Conservation (phyloP, 2,329 filamentous ascomycete species). For the Amauroascus verrucosus region DNA sequence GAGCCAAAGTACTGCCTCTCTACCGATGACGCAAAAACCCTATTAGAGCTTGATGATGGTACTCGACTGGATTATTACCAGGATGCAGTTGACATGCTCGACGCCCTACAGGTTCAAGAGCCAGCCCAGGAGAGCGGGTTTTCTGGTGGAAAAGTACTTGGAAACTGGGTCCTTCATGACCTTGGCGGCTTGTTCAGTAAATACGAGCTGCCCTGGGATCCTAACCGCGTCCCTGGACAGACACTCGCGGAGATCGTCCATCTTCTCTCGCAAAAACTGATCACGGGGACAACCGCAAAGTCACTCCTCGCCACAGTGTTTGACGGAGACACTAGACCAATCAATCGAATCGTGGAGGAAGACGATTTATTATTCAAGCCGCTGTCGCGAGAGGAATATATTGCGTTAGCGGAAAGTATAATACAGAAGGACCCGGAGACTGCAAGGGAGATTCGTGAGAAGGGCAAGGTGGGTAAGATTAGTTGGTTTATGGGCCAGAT, state of each 20-base stretch:
- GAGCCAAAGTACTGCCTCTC: conserved; percentile 55
- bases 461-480: conserved; percentile 53
- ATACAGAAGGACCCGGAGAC: conserved; percentile 47
- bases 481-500: conserved; percentile 61
- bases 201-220: conserved; percentile 39
- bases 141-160: conserved; percentile 40
- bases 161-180: conserved; percentile 67
- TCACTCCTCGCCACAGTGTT: conserved; percentile 48
- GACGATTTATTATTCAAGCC: conserved; percentile 47
- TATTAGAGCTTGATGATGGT: conserved; percentile 68
- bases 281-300: conserved; percentile 51
- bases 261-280: conserved; percentile 34
- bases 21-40: conserved; percentile 69
- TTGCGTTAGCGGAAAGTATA: conserved; percentile 43
- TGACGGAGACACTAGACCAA: conserved; percentile 39
- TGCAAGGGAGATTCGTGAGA: conserved; percentile 49
- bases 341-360: conserved; percentile 46
- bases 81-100: conserved; percentile 34
- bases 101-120: conserved; percentile 21
- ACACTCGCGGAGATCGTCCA: conserved; percentile 39
- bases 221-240: conserved; percentile 31
- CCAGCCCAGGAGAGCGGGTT: not conserved
- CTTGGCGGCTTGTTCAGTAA: conserved; percentile 54
- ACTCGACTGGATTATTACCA: conserved; percentile 69
- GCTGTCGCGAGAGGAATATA: conserved; percentile 48